A percentile compares a stretch with the other conserved stretches of the same genome.
Conservation (phyloP, 2,329 filamentous ascomycete species). For the Aureobasidium subglaciale region DNA sequence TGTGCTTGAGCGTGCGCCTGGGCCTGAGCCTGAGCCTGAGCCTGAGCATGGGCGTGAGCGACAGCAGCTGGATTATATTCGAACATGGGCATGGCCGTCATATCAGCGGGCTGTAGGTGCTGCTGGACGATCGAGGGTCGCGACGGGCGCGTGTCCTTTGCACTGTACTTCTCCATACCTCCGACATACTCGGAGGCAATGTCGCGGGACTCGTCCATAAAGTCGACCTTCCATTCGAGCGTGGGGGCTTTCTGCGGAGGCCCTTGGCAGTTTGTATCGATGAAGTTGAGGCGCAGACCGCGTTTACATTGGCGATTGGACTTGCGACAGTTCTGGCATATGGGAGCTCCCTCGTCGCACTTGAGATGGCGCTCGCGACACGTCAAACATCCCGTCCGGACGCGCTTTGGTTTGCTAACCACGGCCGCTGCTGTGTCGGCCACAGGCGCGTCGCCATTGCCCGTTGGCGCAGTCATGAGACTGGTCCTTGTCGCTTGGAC, state of each 20-base stretch:
- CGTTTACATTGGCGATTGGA: constrained; percentile 79
- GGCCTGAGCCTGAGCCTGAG: constrained; percentile 9
- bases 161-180: constrained; percentile 65
- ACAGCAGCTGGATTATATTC: constrained; percentile 11
- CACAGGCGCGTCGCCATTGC: constrained; percentile 25
- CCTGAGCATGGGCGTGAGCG: constrained; percentile 8
- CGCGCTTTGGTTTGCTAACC: constrained; percentile 65
- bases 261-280: constrained; percentile 68
- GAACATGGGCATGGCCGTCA: constrained; percentile 3
- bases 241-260: constrained; percentile 57
- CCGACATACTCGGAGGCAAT: constrained; percentile 88
- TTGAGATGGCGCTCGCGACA: constrained; percentile 86
- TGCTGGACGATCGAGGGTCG: constrained; percentile 18
- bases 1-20: constrained; percentile 16
- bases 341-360: constrained; percentile 68
- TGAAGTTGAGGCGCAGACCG: constrained; percentile 83
- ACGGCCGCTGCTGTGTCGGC: constrained; percentile 25
- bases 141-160: constrained; percentile 32
- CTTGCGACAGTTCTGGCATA: constrained; percentile 76
- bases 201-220: constrained; percentile 80
- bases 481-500: not conserved
- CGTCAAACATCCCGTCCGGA: constrained; percentile 84
- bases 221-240: constrained; percentile 64
- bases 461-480: constrained; percentile 17
- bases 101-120: not conserved